Base-by-base conservation (phyloP, 78 protist species). In the Dictyostelium brefeldianum region DNA sequence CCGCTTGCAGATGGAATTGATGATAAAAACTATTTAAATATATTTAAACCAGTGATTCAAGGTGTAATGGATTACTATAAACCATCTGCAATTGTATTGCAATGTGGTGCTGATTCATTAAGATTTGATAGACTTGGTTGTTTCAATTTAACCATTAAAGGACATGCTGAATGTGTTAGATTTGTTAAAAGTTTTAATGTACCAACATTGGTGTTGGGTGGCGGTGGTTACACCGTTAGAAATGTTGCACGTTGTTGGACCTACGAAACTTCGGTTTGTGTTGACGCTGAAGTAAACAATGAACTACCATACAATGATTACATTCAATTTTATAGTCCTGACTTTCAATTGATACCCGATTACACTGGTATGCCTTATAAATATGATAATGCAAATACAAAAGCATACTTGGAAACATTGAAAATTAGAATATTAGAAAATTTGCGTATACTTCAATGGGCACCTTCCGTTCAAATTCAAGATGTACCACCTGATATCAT, bases 221-320 rank as follows among this genome's bases (percentile, higher is more conserved):
- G 99, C 15, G 99, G 99, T 51, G 99, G 99, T 14, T 99, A 99
- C 92, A 98, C 99, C 0, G 96, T 98, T 51, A 94, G 99, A 22
- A 99, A 99, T 50, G 99, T 98, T 4, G 99, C 99, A 4, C 95
- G 99, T 12, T 99, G 99, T 91, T 99, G 99, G 99, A 75, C 99
- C 4, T 90, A 96, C 81, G 99, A 98, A 85, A 98, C 99, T 9
- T 91, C 98, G 14, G 70, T 97, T 43, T 51, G 83, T 9, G 84
- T 94, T 1, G 97, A 89, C 11, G 10, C 56, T 11, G 91, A 96
- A 10, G 47, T 96, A 4, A 54, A 77, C 18, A 87, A 96, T 70
- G 97, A 97, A 69, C 85, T 99, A 27, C 99, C 99, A 12, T 98
- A 81, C 98, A 97, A 96, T 91, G 99, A 98, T 51, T 99, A 97